Conservation (phyloP, 176 grass and related monocot genomes). For the Triticum monococcum region DNA sequence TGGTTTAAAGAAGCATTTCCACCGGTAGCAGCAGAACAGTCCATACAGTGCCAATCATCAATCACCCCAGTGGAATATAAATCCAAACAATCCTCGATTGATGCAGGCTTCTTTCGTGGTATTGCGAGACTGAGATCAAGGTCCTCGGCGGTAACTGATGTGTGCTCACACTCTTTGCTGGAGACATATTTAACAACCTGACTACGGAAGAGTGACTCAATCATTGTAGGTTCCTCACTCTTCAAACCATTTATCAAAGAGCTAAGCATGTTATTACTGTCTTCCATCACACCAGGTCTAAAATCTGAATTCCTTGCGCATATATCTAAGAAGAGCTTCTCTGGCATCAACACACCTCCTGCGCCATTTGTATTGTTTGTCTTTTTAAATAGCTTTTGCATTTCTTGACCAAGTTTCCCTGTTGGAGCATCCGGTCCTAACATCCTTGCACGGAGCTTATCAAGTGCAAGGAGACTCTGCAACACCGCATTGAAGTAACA, state of each 20-base stretch:
- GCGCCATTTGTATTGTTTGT: slow-evolving; percentile 33
- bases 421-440: slow-evolving; percentile 37
- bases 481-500: slow-evolving; percentile 94
- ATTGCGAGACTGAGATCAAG: slow-evolving; percentile 71
- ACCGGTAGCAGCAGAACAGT: slow-evolving; percentile 2
- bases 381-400: slow-evolving; percentile 63
- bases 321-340: slow-evolving; percentile 68
- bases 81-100: slow-evolving; percentile 63
- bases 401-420: slow-evolving; percentile 41
- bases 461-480: slow-evolving; percentile 66
- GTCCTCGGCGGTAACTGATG: slow-evolving; percentile 43
- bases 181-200: slow-evolving; percentile 48
- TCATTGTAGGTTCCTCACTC: slow-evolving; percentile 39
- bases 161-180: slow-evolving; percentile 53
- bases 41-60: slow-evolving; percentile 43
- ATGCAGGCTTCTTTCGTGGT: slow-evolving; percentile 54
- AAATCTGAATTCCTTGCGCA: slow-evolving; percentile 67
- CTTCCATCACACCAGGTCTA: slow-evolving; percentile 65
- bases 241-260: slow-evolving; percentile 71
- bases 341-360: slow-evolving; percentile 45
- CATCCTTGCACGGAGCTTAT: slow-evolving; percentile 56
- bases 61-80: slow-evolving; percentile 61
- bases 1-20: not conserved
- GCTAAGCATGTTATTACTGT: slow-evolving; percentile 83
- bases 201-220: no score